Evolutionary conservation across 163 green algal species (phyloP), one percentile per base, ranked within the genome.

Genomic region (Picocystis sp.): DNA sequence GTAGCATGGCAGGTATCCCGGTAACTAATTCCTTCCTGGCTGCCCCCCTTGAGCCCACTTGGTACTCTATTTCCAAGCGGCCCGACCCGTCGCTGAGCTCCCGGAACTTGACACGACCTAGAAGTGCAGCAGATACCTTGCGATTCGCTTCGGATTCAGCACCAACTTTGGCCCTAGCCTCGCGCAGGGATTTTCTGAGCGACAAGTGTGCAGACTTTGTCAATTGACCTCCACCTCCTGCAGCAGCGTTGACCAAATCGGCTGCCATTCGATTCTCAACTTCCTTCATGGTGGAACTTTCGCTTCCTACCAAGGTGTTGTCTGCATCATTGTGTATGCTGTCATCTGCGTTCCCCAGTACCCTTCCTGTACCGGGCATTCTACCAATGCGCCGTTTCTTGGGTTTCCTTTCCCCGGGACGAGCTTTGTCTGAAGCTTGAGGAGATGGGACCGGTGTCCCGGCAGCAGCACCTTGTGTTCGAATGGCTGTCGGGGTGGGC

Each of bases 51-150:
- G 38, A 35, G 5, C 19, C 17, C 3, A 22, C 47, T 35, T 54
- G n/a, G 38, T 22, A 33, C 47, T 54, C 29, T 8, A 38, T 8
- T 38, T 38, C 29, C 8, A 38, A 38, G 5, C 29, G 29, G 3
- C 54, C 54, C 3, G 22, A 49, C 9, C 44, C 22, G 54, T 61
- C 54, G 5, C 9, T 17, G 3, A 61, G 19, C 23, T 56, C 15
- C 45, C 35, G 38, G 42, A 61, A 61, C 54, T 38, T 24, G 15
- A 43, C 44, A 5, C 23, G 41, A 8, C 54, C 54, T 34, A 33
- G 45, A 29, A 55, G 43, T 12, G 38, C 43, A 12, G 54, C 54
- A 6, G 19, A 22, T 14, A 55, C 54, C 54, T 61, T 61, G 29
- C 47, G 45, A 29, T 44, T 33, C n/a, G 43, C 54, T 33, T 61